Conservation (phyloP, 495 filamentous ascomycete genomes). For the Aspergillus saccharolyticus region DNA sequence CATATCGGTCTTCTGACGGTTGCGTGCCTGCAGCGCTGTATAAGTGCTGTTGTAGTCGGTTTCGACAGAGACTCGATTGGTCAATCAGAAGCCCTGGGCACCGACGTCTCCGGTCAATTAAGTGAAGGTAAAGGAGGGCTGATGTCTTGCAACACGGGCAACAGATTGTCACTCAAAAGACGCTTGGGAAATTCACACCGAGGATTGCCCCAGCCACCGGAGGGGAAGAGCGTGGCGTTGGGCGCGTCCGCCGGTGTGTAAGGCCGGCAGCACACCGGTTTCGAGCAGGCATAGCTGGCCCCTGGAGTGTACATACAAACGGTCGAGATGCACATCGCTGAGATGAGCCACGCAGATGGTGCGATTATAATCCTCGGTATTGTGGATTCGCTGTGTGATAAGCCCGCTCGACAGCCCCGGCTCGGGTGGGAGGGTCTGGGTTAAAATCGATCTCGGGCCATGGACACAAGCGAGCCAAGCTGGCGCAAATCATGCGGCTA, state of each 20-base stretch:
- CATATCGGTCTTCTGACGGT: slow-evolving; percentile 33
- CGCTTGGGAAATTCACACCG: slow-evolving; percentile 46
- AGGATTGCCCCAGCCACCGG: slow-evolving; percentile 43
- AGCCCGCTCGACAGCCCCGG: slow-evolving; percentile 36
- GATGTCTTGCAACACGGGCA: slow-evolving; percentile 37
- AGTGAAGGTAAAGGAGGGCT: slow-evolving; percentile 28
- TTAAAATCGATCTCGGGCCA: slow-evolving; percentile 42
- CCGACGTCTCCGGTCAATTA: slow-evolving; percentile 31
- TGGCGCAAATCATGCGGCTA: slow-evolving; percentile 44
- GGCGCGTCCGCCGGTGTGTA: slow-evolving; percentile 41
- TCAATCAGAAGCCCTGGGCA: slow-evolving; percentile 28
- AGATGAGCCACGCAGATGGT: slow-evolving; percentile 50
- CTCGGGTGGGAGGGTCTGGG: slow-evolving; percentile 40
- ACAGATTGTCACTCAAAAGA: slow-evolving; percentile 48
- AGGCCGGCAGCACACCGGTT: slow-evolving; percentile 52
- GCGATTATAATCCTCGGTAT: too few relatives aligned
- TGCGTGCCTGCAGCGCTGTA: slow-evolving; percentile 24
- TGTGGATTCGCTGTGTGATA: background rate
- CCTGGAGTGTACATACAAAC: slow-evolving; percentile 48
- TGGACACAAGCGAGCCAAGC: slow-evolving; percentile 45
- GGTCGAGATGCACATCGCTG: slow-evolving; percentile 53
- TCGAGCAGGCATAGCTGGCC: slow-evolving; percentile 47
- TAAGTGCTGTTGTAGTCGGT: slow-evolving; percentile 43
- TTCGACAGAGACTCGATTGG: slow-evolving; percentile 33
- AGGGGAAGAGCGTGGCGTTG: slow-evolving; percentile 39